Percentiles rank a stretch among this genome's conserved stretches.
Conservation (phyloP, 2,329 filamentous ascomycete species). For the Penicillium sp. region DNA sequence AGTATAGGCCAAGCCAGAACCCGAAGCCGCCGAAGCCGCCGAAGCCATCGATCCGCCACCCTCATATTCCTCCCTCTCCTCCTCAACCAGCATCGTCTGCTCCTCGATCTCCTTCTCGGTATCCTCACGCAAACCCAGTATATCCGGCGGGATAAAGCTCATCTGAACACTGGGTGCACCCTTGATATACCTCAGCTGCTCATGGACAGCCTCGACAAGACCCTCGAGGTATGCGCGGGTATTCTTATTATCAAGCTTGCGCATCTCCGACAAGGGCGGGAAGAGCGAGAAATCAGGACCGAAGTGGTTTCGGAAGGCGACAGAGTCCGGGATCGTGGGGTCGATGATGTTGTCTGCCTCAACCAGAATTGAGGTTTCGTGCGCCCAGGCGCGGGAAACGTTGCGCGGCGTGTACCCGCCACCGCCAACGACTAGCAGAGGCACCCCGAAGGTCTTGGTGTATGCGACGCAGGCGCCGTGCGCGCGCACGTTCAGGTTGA, state of each 20-base stretch:
- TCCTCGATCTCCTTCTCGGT: slow-evolving; percentile 49
- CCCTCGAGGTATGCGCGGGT: slow-evolving; percentile 70
- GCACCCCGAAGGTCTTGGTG: slow-evolving; percentile 76
- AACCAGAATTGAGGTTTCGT: slow-evolving; percentile 90
- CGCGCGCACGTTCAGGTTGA: slow-evolving; percentile 94
- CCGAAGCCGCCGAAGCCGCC: slow-evolving; percentile 12
- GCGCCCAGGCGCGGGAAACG: slow-evolving; percentile 93
- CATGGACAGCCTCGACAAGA: slow-evolving; percentile 73
- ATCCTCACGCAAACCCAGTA: slow-evolving; percentile 55
- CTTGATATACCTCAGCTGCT: slow-evolving; percentile 82
- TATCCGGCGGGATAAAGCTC: slow-evolving; percentile 73
- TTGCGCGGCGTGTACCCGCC: slow-evolving; percentile 96
- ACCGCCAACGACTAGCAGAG: slow-evolving; percentile 86
- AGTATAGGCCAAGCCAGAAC: slow-evolving; percentile 7
- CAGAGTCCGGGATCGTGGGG: slow-evolving; percentile 71
- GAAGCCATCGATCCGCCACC: slow-evolving; percentile 25
- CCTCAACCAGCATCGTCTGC: slow-evolving; percentile 38
- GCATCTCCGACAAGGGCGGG: slow-evolving; percentile 74
- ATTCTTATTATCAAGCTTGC: slow-evolving; percentile 72
- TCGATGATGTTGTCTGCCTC: slow-evolving; percentile 68
- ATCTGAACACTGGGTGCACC: slow-evolving; percentile 85
- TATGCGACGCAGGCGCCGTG: slow-evolving; percentile 89
- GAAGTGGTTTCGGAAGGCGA: slow-evolving; percentile 87
- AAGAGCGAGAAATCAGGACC: slow-evolving; percentile 83
- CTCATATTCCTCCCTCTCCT: slow-evolving; percentile 41